Conservation (phyloP, 768 basidiomycete genomes). For the Leucosporidium yakuticum region DNA sequence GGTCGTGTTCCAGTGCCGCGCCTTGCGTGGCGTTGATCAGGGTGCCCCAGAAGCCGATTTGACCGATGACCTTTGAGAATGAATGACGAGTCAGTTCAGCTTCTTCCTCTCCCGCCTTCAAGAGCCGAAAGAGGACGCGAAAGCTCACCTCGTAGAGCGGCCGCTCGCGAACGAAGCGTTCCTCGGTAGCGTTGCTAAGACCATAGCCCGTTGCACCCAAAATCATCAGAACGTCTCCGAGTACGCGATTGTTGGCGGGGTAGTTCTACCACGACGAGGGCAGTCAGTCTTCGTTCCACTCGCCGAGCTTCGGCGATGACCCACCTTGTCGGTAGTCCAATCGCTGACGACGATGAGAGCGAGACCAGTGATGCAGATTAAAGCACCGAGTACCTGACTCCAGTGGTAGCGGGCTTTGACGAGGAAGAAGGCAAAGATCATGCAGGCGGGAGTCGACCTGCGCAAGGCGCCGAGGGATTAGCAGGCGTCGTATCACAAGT, state of each 20-base stretch:
- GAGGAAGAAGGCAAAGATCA: conserved; percentile 35
- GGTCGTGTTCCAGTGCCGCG: conserved; percentile 33
- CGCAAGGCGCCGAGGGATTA: conserved; percentile 17
- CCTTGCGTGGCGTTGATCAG: conserved; percentile 36
- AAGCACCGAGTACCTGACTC: conserved; percentile 35
- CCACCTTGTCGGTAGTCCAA: neutral
- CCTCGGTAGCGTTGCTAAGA: conserved; percentile 35
- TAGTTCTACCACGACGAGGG: neutral
- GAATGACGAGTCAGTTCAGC: too few species aligned
- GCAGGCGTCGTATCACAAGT: conserved; percentile 5
- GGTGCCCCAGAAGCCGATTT: conserved; percentile 38
- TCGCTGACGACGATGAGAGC: conserved; percentile 29
- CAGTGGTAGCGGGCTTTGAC: conserved; percentile 35
- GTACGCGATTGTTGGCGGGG: conserved; percentile 15
- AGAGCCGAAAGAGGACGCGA: too few species aligned
- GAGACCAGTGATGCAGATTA: conserved; percentile 37
- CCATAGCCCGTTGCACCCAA: conserved; percentile 35
- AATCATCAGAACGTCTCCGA: conserved; percentile 34
- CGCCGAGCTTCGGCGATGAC: neutral
- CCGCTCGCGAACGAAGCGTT: conserved; percentile 36
- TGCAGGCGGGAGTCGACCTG: conserved; percentile 34
- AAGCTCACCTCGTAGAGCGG: conserved; percentile 39
- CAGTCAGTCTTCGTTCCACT: neutral
- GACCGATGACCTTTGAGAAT: conserved; percentile 32
- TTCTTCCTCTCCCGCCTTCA: too few species aligned